phyloP scores from a whole-genome alignment of 176 grass and related monocot genomes.

The Puccinellia tenuiflora region DNA sequence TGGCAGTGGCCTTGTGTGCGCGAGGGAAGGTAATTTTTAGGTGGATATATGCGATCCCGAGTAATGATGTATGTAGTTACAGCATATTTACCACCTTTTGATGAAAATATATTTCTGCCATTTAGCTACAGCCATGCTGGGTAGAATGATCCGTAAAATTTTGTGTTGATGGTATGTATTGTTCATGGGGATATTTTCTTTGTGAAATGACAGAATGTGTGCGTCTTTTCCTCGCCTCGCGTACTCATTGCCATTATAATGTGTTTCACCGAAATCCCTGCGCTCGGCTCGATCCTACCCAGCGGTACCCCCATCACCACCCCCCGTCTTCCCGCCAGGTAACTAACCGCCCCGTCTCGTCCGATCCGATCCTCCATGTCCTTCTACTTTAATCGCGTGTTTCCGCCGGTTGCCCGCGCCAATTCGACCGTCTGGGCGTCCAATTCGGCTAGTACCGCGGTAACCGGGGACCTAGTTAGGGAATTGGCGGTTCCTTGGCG shows the following conservation, averaged over 20 bases:
- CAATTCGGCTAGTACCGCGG: not conserved
- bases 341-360: not conserved
- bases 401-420: too few species aligned
- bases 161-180: too few species aligned
- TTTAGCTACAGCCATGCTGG: not conserved
- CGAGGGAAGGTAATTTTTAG: too few species aligned
- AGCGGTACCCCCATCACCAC: not conserved
- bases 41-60: too few species aligned
- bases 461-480: too few species aligned
- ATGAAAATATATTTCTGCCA: not conserved
- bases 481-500: rapidly evolving
- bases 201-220: too few species aligned
- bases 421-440: not conserved
- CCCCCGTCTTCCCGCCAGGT: not conserved
- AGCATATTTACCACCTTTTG: too few species aligned
- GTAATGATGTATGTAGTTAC: too few species aligned
- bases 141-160: too few species aligned
- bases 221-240: too few species aligned
- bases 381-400: not conserved
- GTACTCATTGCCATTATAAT: too few species aligned
- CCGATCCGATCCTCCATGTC: not conserved
- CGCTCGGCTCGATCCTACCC: not conserved
- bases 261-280: not conserved
- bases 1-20: not conserved
- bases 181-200: too few species aligned